Conservation (phyloP, 495 filamentous ascomycete genomes). For the Trichoderma erinaceum region DNA sequence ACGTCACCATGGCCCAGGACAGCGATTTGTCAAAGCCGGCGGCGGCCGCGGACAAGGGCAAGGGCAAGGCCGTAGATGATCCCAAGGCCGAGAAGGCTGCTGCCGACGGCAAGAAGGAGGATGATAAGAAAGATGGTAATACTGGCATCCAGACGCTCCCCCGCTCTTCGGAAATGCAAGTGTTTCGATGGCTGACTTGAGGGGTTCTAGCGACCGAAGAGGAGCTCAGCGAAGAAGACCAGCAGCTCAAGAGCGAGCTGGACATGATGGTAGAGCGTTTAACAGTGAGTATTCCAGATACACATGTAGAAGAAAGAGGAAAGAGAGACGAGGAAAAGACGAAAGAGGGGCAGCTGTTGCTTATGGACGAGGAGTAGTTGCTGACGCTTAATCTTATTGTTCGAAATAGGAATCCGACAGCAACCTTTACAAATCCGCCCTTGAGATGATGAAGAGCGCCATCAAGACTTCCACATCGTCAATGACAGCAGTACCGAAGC, state of each 20-base stretch:
- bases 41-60: slow-evolving; percentile 77
- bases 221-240: slow-evolving; percentile 95
- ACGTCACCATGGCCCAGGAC: slow-evolving; percentile 74
- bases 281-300: slow-evolving; percentile 53
- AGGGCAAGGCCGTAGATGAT: slow-evolving; percentile 76
- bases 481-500: slow-evolving; percentile 98
- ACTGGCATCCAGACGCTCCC: background rate
- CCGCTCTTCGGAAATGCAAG: slow-evolving; percentile 14
- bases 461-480: slow-evolving; percentile 99
- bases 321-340: background rate
- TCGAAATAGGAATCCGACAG: slow-evolving; percentile 67
- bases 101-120: slow-evolving; percentile 69
- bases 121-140: slow-evolving; percentile 45
- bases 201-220: slow-evolving; percentile 45
- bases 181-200: slow-evolving; percentile 24
- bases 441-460: slow-evolving; percentile 92
- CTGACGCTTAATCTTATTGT: slow-evolving; percentile 15
- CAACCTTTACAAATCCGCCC: slow-evolving; percentile 79
- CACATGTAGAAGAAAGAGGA: background rate
- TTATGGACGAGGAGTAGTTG: background rate
- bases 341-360: background rate
- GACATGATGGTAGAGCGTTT: slow-evolving; percentile 97
- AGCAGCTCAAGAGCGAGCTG: slow-evolving; percentile 94
- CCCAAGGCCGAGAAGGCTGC: slow-evolving; percentile 60
- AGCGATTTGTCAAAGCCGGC: slow-evolving; percentile 65